Base-by-base conservation (phyloP, 768 basidiomycete genomes). In the Hygrophorus pudorinus region DNA sequence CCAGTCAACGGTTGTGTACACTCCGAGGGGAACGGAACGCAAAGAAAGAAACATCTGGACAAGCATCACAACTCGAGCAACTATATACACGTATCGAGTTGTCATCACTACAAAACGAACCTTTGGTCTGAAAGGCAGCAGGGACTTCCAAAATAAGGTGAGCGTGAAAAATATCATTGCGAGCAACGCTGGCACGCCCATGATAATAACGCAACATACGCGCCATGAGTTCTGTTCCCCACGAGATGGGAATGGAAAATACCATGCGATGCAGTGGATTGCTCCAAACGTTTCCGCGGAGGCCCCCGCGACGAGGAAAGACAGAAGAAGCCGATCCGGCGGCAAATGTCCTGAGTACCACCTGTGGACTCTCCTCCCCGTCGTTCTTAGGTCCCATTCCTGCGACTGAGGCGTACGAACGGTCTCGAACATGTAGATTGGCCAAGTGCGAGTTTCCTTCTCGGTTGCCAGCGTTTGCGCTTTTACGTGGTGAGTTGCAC, bases 231-330 rank as follows among this genome's bases (percentile, higher is more conserved):
- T 37, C 30, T 43, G 14, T 32, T 59, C 60, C 3, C 29, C 13
- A 6, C 38, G 12, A 2, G 49, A 50, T 8, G 58, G 56, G 38
- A 63, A 63, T 0, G 44, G 12, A 20, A 54, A 55, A 21, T 37
- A 9, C 62, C 63, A 62, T 5, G 51, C 59, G 18, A 60, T 43
- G 36, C 48, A 59, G 38, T 59, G 60, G 9, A 56, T 48, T 4
- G 30, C 50, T 8, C 56, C 54, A 27, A 61, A 62, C n/a, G 51
- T 41, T 3, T 42, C 41, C 5, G 33, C 48, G 7, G 52, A 35
- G 12, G 48, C 17, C 7, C 33, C 31, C 6, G 38, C 39, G 5
- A 40, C 28, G 31, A 44, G 6, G 28, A 41, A 36, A 10, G 20
- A 31, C 28, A 27, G 14, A 18, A 31, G 8, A 9, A 21, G 11